These are phyloP conservation scores for Sequoia sempervirens DNA, from an alignment of 75 land plant species.

Conservation along the genomic window DNA sequence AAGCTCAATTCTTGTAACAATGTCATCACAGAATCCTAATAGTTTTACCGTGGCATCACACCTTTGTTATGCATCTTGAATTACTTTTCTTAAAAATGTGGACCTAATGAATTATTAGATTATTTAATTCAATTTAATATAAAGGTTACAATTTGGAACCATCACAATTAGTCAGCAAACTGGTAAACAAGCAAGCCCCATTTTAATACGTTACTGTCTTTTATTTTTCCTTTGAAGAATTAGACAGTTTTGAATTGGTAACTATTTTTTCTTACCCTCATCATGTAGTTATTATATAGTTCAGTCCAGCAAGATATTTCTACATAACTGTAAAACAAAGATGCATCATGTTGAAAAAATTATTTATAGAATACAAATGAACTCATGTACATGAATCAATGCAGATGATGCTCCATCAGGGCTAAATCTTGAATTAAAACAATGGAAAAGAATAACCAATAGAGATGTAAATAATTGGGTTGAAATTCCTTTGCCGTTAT, in stretches of 20 bases:
- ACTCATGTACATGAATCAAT: not conserved
- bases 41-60: not conserved
- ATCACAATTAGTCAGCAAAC: not conserved
- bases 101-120: too few species aligned
- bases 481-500: not conserved
- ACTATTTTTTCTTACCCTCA: not conserved
- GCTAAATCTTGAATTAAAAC: not conserved
- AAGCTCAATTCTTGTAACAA: too few species aligned
- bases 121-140: too few species aligned
- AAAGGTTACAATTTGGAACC: not conserved
- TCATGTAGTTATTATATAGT: not conserved
- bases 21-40: not conserved
- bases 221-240: too few species aligned
- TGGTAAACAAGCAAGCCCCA: not conserved
- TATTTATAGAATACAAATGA: not conserved
- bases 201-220: not conserved
- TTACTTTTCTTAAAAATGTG: not conserved
- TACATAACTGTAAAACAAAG: not conserved
- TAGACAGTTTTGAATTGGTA: not conserved
- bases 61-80: not conserved
- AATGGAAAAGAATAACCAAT: slow-evolving; percentile 4
- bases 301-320: not conserved
- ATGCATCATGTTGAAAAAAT: not conserved
- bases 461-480: not conserved
- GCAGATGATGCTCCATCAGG: not conserved